A percentile compares a stretch with the other conserved stretches of the same genome.
phyloP scores from a whole-genome alignment of 176 grass and related monocot genomes.

The Triticum turgidum region DNA sequence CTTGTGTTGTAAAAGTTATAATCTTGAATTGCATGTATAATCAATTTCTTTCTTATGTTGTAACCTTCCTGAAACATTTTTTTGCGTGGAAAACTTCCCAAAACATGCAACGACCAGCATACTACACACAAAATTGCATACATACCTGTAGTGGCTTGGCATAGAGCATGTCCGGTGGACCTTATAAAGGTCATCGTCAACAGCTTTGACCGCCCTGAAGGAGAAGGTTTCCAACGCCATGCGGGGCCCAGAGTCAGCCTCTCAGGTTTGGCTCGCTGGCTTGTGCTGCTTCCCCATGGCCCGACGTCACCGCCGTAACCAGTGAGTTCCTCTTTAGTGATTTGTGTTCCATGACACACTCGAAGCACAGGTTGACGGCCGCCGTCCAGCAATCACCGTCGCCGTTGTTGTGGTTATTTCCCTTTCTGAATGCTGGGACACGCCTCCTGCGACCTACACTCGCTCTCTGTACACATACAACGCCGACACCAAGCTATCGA shows the following conservation, averaged over 20 bases:
- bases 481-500: neutral
- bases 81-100: too few relatives aligned
- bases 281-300: neutral
- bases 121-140: neutral
- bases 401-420: neutral
- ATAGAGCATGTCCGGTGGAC: neutral
- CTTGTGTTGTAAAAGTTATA: neutral
- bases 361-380: neutral
- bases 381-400: neutral
- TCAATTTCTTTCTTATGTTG: neutral
- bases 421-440: slow-evolving; percentile 26
- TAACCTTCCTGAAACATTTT: neutral
- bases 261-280: neutral
- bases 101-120: neutral
- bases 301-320: neutral
- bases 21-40: too few relatives aligned
- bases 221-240: too few relatives aligned
- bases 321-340: neutral
- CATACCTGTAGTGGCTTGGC: neutral
- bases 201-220: too few relatives aligned
- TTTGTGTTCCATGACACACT: neutral
- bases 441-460: neutral
- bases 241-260: too few relatives aligned
- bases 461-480: neutral
- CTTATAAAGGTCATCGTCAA: neutral